Percentiles rank a stretch among this genome's conserved stretches.
Conservation (phyloP, 2,329 filamentous ascomycete genomes). For the Neurospora sp. region DNA sequence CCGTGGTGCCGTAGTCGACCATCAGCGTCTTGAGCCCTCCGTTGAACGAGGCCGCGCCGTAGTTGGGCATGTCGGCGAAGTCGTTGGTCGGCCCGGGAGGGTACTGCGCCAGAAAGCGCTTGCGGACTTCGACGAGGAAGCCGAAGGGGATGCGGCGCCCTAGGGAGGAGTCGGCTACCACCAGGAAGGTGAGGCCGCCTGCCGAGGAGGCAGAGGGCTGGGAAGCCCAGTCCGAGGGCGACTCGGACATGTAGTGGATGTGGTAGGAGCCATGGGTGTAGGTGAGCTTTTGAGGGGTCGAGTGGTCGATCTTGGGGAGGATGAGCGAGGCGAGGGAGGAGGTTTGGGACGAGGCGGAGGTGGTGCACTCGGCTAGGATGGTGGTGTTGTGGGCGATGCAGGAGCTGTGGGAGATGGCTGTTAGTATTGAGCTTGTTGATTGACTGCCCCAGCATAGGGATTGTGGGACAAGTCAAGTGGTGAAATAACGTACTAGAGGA, state of each 20-base stretch:
- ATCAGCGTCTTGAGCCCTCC: slow-evolving; percentile 65
- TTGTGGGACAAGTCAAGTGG: background rate
- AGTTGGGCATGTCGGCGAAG: slow-evolving; percentile 71
- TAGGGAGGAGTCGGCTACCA: slow-evolving; percentile 71
- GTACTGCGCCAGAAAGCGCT: slow-evolving; percentile 70
- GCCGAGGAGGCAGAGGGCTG: slow-evolving; percentile 54
- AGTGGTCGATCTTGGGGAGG: slow-evolving; percentile 87
- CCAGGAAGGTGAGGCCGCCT: slow-evolving; percentile 82
- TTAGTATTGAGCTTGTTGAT: background rate
- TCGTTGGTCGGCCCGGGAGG: slow-evolving; percentile 51
- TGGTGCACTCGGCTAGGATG: slow-evolving; percentile 87
- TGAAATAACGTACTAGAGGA: slow-evolving; percentile 55
- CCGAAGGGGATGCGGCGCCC: slow-evolving; percentile 83
- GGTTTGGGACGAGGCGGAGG: slow-evolving; percentile 70
- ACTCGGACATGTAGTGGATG: slow-evolving; percentile 91
- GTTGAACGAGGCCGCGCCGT: slow-evolving; percentile 87
- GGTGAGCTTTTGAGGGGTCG: slow-evolving; percentile 73
- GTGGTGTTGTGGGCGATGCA: slow-evolving; percentile 92
- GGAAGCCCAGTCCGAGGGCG: slow-evolving; percentile 52
- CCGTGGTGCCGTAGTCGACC: slow-evolving; percentile 73
- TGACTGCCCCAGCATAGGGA: background rate
- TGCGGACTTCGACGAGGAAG: slow-evolving; percentile 83
- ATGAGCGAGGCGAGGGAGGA: slow-evolving; percentile 86
- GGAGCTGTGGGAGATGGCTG: slow-evolving; percentile 43
- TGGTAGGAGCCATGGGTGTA: slow-evolving; percentile 87